Evolutionary conservation across 768 basidiomycete species (phyloP).

Genomic region (Rhodotorula babjevae): DNA sequence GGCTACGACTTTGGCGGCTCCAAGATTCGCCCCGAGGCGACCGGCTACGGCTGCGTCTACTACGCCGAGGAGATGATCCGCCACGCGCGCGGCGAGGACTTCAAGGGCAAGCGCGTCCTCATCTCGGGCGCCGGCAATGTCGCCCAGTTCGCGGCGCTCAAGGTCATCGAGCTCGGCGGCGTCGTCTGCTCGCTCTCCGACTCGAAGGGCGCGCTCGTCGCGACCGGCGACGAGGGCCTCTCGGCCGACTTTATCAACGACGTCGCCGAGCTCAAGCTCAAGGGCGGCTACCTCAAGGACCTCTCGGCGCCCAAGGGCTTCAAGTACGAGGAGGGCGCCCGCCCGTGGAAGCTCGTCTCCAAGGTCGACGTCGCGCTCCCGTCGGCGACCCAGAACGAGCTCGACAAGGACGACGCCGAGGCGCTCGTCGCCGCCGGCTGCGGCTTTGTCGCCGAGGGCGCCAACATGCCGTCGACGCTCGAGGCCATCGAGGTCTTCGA

Average conservation of each 20-base stretch:
- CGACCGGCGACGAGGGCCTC: conserved; percentile 53
- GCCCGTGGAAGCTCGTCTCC: conserved; percentile 61
- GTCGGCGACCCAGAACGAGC: conserved; percentile 61
- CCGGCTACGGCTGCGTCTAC: conserved; percentile 57
- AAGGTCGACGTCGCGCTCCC: conserved; percentile 50
- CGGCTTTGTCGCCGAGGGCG: conserved; percentile 66
- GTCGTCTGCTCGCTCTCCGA: conserved; percentile 68
- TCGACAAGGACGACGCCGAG: conserved; percentile 64
- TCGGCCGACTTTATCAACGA: conserved; percentile 56
- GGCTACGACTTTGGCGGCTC: conserved; percentile 49
- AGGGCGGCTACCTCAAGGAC: conserved; percentile 44
- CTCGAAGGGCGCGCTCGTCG: conserved; percentile 65
- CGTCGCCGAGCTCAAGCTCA: conserved; percentile 57
- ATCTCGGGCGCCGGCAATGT: conserved; percentile 66
- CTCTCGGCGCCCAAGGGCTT: conserved; percentile 24
- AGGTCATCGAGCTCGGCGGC: conserved; percentile 70
- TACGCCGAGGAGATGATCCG: conserved; percentile 63
- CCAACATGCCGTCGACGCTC: conserved; percentile 58
- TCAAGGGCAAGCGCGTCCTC: conserved; percentile 51
- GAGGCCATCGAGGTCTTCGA: conserved; percentile 72
- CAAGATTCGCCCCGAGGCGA: conserved; percentile 67
- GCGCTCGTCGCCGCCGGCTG: conserved; percentile 65
- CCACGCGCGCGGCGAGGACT: conserved; percentile 58
- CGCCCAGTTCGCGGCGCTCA: conserved; percentile 66
- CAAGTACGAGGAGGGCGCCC: conserved; percentile 52